A percentile compares a stretch with the other conserved stretches of the same genome.
These are phyloP conservation scores for Xylaria longipes DNA, from an alignment of 495 filamentous ascomycete species.

Conservation along the genomic window DNA sequence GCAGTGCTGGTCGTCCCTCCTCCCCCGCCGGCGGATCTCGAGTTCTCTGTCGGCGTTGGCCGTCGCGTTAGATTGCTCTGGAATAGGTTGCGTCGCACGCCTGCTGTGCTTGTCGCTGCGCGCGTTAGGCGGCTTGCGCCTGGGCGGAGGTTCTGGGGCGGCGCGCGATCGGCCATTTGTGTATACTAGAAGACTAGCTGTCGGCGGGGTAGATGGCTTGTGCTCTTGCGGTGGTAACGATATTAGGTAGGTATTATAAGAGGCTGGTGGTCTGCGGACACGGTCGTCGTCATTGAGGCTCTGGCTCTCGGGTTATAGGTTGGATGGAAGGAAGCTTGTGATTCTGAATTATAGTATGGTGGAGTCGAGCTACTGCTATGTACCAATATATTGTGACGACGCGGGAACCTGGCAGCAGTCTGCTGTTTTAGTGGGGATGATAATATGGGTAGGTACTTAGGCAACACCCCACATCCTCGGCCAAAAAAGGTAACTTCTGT, in stretches of 20 bases:
- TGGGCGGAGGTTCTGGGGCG: slow-evolving; percentile 32
- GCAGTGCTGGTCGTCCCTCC: background rate
- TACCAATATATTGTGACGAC: background rate
- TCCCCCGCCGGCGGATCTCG: background rate
- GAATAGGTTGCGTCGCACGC: slow-evolving; percentile 76
- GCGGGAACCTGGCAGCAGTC: background rate
- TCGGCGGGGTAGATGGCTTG: background rate
- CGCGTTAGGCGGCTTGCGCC: slow-evolving; percentile 30
- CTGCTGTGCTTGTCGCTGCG: slow-evolving; percentile 30
- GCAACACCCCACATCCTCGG: background rate
- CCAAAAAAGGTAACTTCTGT: slow-evolving; percentile 5
- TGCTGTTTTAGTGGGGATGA: background rate
- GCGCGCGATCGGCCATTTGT: slow-evolving; percentile 39
- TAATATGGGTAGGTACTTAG: background rate
- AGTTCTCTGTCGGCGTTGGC: slow-evolving; percentile 53
- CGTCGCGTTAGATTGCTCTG: slow-evolving; percentile 72
- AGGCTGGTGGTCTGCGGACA: too few relatives aligned
- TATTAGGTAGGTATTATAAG: background rate
- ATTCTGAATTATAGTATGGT: background rate
- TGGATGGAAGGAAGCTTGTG: slow-evolving; percentile 17
- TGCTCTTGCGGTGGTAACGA: background rate
- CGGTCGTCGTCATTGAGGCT: background rate
- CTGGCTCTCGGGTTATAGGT: background rate
- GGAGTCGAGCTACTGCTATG: background rate
- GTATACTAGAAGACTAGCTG: background rate